phyloP scores from a whole-genome alignment of 2,329 filamentous ascomycete genomes.

The Arthroderma sp. region DNA sequence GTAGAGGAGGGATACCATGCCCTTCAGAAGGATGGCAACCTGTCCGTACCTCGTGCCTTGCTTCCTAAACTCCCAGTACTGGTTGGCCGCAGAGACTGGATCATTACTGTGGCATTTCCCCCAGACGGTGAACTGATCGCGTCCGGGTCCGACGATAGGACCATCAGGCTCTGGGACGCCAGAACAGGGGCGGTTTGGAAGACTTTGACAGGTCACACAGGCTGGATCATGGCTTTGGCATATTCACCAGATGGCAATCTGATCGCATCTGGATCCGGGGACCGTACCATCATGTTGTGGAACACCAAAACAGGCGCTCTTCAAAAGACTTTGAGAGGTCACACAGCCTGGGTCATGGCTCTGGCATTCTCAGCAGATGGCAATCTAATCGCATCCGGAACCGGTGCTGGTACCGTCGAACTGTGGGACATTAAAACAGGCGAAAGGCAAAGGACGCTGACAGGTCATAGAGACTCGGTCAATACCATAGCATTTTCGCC shows the following conservation, averaged over 20 bases:
- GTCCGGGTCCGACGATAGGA: neutral
- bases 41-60: too few relatives aligned
- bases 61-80: neutral
- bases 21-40: too few relatives aligned
- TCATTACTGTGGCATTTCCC: neutral
- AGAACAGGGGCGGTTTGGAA: neutral
- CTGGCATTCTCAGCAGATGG: slow-evolving; percentile 3
- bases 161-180: slow-evolving; percentile 4
- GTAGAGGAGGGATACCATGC: too few relatives aligned
- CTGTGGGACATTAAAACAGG: slow-evolving; percentile 3
- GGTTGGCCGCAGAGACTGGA: neutral
- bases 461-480: slow-evolving; percentile 3
- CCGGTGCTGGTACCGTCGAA: neutral
- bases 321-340: neutral
- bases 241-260: slow-evolving; percentile 15
- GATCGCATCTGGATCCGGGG: slow-evolving; percentile 3
- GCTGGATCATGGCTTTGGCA: slow-evolving; percentile 10
- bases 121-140: neutral
- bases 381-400: neutral
- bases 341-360: slow-evolving; percentile 2
- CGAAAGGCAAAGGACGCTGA: slow-evolving; percentile 4
- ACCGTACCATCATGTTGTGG: neutral
- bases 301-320: neutral
- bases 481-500: slow-evolving; percentile 1
- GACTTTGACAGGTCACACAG: slow-evolving; percentile 6